Base-by-base conservation (phyloP, 768 basidiomycete genomes). In the Suillus plorans region DNA sequence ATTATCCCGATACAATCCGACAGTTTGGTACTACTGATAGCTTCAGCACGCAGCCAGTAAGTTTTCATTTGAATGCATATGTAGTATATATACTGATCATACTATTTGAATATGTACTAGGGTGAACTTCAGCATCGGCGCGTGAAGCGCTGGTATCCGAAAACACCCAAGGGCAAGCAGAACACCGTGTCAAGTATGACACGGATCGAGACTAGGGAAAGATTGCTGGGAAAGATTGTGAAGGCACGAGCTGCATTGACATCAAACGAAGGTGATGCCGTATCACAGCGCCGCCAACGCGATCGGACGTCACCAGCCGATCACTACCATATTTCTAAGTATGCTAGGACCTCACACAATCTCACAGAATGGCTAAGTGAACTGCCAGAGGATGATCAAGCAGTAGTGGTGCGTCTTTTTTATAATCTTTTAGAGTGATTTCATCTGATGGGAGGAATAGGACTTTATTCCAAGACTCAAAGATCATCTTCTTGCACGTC, bases 51-150 rank as follows among this genome's bases (percentile, higher is more conserved):
- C 72, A 78, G 42, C 45, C 52, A 4, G 58, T 81, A 66, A 31
- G 53, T 56, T 50, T 56, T 36, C 2, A 36, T 20, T 56, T 56
- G 12, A 36, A n/a, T 4, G 8, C 3, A 9, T 2, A 3, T 50
- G 22, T 50, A 50, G 8, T 0, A 53, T 52, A 31, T 7, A 53
- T 1, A 31, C 4, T 53, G 16, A 53, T 53, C 5, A 18, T 31
- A 25, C 62, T 61, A 34, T 14, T 25, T 14, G 2, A 49, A 25
- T 14, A 20, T 20, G 47, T 45, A 44, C 49, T 80, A 50, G 80
- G 75, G 78, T n/a, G 80, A 81, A 66, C 68, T 74, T 0, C 72
- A 79, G 53, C 80, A 83, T 60, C 66, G 72, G 0, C 66, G 62
- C 0, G 67, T 78, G 13, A 83, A 84, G 67, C 68, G 68, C 0